These are phyloP conservation scores for Vinca minor DNA, from an alignment of 257 asterid genomes.

Conservation along the genomic window DNA sequence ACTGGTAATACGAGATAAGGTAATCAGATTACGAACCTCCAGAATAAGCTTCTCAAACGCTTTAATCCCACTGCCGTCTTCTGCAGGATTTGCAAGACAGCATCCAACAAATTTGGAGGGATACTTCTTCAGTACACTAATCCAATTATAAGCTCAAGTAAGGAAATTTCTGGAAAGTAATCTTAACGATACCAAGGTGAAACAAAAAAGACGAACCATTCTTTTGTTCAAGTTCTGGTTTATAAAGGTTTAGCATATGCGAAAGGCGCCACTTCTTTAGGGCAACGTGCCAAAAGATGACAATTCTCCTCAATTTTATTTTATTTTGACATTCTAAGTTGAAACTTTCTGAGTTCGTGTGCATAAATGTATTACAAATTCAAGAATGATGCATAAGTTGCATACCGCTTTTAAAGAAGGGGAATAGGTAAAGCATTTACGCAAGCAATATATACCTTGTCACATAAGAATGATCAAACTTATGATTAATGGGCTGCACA, in stretches of 20 bases:
- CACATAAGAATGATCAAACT: constrained; percentile 84
- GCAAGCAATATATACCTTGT: constrained; percentile 49
- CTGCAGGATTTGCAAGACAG: constrained; percentile 90
- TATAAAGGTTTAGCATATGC: background rate
- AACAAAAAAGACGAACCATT: background rate
- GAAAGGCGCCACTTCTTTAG: background rate
- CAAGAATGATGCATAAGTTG: background rate
- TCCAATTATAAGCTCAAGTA: constrained; percentile 7
- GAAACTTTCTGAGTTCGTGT: background rate
- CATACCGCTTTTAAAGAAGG: background rate
- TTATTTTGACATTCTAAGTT: background rate
- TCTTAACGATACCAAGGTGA: background rate
- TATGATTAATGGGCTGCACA: constrained; percentile 86
- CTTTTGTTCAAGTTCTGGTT: background rate
- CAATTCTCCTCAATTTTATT: background rate
- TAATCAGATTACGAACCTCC: constrained; percentile 30
- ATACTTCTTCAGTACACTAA: constrained; percentile 62
- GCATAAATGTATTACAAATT: no score
- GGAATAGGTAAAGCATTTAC: background rate
- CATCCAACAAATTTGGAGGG: constrained; percentile 81
- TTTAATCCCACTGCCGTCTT: constrained; percentile 60
- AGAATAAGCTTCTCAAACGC: constrained; percentile 60
- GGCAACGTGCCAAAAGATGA: background rate
- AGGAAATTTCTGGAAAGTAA: constrained; percentile 4
- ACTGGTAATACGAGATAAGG: background rate